Percentiles rank a stretch among this genome's conserved stretches.
Conservation (phyloP, 352 stramenopile species). For the Phytophthora foliorum region DNA sequence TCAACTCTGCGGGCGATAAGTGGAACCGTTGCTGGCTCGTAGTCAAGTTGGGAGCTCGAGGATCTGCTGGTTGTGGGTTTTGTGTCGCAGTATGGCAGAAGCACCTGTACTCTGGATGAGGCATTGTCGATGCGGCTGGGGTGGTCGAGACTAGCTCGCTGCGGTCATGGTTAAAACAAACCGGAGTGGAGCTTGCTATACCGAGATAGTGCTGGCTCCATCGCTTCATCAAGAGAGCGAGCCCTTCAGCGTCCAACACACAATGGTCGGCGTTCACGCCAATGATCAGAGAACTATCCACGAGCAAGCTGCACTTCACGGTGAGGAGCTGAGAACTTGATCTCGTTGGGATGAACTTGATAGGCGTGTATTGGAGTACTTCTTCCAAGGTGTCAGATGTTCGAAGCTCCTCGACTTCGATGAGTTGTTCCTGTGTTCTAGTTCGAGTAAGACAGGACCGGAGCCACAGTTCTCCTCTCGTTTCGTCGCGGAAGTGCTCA, state of each 20-base stretch:
- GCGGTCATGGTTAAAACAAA: not conserved
- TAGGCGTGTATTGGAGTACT: slow-evolving; percentile 1
- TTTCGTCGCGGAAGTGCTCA: not conserved
- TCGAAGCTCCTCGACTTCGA: no score
- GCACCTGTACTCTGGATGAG: slow-evolving; percentile 12
- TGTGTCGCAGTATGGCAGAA: slow-evolving; percentile 8
- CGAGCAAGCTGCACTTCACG: slow-evolving; percentile 16
- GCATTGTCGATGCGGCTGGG: not conserved
- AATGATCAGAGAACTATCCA: slow-evolving; percentile 7
- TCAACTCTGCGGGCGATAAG: slow-evolving; percentile 4
- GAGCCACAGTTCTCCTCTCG: slow-evolving; percentile 6
- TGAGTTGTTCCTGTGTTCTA: no score
- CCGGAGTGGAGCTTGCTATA: not conserved
- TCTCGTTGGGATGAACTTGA: slow-evolving; percentile 13
- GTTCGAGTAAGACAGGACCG: not conserved
- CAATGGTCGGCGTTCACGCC: slow-evolving; percentile 17
- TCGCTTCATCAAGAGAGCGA: slow-evolving; percentile 7
- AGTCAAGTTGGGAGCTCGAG: not conserved
- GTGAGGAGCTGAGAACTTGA: slow-evolving; percentile 2
- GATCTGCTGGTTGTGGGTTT: not conserved
- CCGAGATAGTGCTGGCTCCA: slow-evolving; percentile 5
- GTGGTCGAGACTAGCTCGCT: no score
- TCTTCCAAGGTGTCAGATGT: not conserved
- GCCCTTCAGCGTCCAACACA: slow-evolving; percentile 11
- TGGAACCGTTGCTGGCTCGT: slow-evolving; percentile 13